A percentile compares a stretch with the other conserved stretches of the same genome.
These are phyloP conservation scores for Angophora floribunda DNA, from an alignment of 345 rosid species.

Conservation along the genomic window DNA sequence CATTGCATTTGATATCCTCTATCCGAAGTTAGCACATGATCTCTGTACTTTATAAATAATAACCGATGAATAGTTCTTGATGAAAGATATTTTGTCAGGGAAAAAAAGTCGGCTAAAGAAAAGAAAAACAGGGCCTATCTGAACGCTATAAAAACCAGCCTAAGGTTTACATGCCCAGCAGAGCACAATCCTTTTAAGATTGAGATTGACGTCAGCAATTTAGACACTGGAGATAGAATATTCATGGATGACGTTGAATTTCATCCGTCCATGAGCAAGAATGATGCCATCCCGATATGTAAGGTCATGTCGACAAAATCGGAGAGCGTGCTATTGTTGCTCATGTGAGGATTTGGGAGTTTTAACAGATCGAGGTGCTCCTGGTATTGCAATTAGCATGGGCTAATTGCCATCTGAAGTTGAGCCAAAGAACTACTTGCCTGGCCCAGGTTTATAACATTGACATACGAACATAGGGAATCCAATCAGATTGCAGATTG, in stretches of 20 bases:
- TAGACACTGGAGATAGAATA: slow-evolving; percentile 66
- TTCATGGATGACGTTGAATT: slow-evolving; percentile 44
- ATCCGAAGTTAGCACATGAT: too few relatives aligned
- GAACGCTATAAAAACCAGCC: slow-evolving; percentile 28
- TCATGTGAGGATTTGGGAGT: neutral
- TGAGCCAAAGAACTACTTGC: too few relatives aligned
- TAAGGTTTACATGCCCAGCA: slow-evolving; percentile 58
- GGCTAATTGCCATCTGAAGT: neutral
- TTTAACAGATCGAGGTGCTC: neutral
- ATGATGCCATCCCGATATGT: slow-evolving; percentile 62
- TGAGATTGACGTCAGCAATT: slow-evolving; percentile 76
- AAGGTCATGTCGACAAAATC: slow-evolving; percentile 45
- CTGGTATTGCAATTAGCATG: neutral
- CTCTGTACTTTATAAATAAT: too few relatives aligned
- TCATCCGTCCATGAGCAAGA: slow-evolving; percentile 67
- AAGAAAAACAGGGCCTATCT: slow-evolving; percentile 44
- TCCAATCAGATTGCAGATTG: too few relatives aligned
- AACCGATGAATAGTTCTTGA: too few relatives aligned
- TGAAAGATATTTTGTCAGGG: too few relatives aligned
- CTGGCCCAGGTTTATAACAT: too few relatives aligned
- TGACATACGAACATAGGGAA: too few relatives aligned
- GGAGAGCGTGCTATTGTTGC: slow-evolving; percentile 6
- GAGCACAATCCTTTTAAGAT: slow-evolving; percentile 74
- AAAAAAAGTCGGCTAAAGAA: too few relatives aligned
- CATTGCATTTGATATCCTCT: too few relatives aligned